Conservation (phyloP, 768 basidiomycete genomes). For the Tricholoma matsutake region DNA sequence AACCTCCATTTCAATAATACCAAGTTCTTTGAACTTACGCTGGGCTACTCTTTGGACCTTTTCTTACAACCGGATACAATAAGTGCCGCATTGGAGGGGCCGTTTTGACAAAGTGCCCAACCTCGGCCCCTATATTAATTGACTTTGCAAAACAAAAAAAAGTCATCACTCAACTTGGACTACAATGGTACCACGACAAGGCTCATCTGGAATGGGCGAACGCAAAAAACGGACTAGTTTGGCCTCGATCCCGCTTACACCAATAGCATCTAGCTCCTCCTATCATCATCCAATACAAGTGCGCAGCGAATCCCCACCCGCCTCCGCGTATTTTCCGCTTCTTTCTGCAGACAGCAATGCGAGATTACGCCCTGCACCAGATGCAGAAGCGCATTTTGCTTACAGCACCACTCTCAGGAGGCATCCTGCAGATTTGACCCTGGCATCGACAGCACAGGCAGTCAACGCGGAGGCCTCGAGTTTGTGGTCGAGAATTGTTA, state of each 20-base stretch:
- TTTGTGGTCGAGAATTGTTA: slow-evolving; percentile 48
- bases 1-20: too few relatives aligned
- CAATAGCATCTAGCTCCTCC: slow-evolving; percentile 36
- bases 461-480: slow-evolving; percentile 47
- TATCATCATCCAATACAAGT: slow-evolving; percentile 17
- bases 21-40: too few relatives aligned
- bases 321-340: slow-evolving; percentile 74
- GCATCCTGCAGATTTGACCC: slow-evolving; percentile 51
- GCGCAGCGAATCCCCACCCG: slow-evolving; percentile 63
- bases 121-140: neutral
- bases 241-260: slow-evolving; percentile 29
- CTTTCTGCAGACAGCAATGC: slow-evolving; percentile 46
- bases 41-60: neutral
- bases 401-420: slow-evolving; percentile 79
- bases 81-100: neutral
- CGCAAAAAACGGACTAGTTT: slow-evolving; percentile 39
- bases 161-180: neutral
- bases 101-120: neutral
- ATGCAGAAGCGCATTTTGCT: slow-evolving; percentile 72
- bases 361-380: slow-evolving; percentile 56
- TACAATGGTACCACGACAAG: slow-evolving; percentile 20
- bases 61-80: neutral
- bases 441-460: slow-evolving; percentile 44
- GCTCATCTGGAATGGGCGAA: slow-evolving; percentile 39
- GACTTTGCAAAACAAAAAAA: neutral